Base-by-base conservation (phyloP, 768 basidiomycete genomes). In the Suillus brevipes region DNA sequence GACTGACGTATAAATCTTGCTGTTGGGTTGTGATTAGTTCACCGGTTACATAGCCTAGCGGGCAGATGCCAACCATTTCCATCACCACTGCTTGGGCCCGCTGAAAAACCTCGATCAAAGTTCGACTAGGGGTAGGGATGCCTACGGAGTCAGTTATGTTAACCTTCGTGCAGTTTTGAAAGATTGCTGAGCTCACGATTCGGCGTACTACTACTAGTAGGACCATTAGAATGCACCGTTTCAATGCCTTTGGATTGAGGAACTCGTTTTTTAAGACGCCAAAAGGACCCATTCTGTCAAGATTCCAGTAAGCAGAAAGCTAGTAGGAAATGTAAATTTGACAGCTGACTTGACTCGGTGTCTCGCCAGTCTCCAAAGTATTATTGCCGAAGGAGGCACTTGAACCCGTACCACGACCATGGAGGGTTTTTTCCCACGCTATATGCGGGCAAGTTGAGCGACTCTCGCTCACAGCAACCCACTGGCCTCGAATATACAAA, bases 1-100 rank as follows among this genome's bases (percentile, higher is more conserved):
- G 64, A 50, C 36, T 60, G 25, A 40, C 59, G 20, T n/a, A 40
- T 28, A 28, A 25, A 65, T 65, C 64, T 37, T 49, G 57, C 64
- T 65, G 64, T 43, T 50, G 16, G 13, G n/a, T n/a, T 18, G n/a
- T 34, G 18, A 52, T 37, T 28, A 37, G 52, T 37, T 23, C 23
- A 38, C 14, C 42, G n/a, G 34, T 20, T 63, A 31, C 38, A 45
- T 45, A n/a, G 43, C 5, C 4, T 45, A 10, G 20, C 4, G 20
- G 20, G 20, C 5, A n/a, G 43, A n/a, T 12, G 8, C 50, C 10
- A 37, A 63, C 62, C 62, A 38, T 50, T 53, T 38, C 62, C 18
- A 40, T 37, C 62, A 55, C 55, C 20, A 50, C 38, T 40, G 6
- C 37, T 56, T 63, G 62, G 25, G 62, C 62, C 10, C 53, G 34